Evolutionary conservation across 2,329 filamentous ascomycete species (phyloP).

Genomic region (Neophaeococcomyces aloes): DNA sequence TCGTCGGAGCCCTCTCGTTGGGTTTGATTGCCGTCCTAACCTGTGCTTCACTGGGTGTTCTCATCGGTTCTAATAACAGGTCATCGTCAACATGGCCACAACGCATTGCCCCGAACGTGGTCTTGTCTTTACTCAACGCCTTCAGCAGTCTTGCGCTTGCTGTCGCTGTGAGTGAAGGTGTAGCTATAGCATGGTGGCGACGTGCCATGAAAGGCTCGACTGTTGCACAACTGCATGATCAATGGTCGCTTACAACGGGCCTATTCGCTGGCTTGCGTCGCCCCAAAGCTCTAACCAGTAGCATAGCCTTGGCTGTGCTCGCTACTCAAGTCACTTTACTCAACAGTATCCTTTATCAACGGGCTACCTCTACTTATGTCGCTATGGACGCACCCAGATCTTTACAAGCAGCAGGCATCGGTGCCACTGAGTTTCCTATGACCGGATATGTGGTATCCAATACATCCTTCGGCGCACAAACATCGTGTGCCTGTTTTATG

Average conservation of each 20-base stretch:
- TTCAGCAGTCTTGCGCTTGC: conserved; percentile 8
- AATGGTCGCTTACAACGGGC: conserved; percentile 7
- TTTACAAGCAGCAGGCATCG: not conserved
- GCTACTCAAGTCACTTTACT: conserved; percentile 5
- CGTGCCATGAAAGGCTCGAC: conserved; percentile 12
- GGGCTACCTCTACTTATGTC: conserved; percentile 8
- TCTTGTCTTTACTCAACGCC: conserved; percentile 4
- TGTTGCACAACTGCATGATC: conserved; percentile 10
- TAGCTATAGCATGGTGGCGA: conserved; percentile 13
- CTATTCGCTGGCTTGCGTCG: not conserved
- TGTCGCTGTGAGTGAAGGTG: conserved; percentile 8
- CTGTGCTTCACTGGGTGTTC: conserved; percentile 1
- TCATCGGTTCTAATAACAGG: conserved; percentile 4
- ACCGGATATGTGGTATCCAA: conserved; percentile 10
- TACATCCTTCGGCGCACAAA: conserved; percentile 4
- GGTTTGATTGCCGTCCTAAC: not conserved
- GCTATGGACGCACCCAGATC: not conserved
- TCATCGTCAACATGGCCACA: conserved; percentile 8
- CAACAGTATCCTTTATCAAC: conserved; percentile 8
- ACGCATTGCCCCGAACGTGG: conserved; percentile 7
- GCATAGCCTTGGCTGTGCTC: conserved; percentile 8
- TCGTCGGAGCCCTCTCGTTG: conserved; percentile 4
- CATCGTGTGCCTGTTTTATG: conserved; percentile 6
- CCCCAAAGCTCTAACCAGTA: conserved; percentile 6
- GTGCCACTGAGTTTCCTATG: conserved; percentile 7